A percentile compares a stretch with the other conserved stretches of the same genome.
phyloP scores from a whole-genome alignment of 2,329 filamentous ascomycete species.

The Hypoxylon sp. region DNA sequence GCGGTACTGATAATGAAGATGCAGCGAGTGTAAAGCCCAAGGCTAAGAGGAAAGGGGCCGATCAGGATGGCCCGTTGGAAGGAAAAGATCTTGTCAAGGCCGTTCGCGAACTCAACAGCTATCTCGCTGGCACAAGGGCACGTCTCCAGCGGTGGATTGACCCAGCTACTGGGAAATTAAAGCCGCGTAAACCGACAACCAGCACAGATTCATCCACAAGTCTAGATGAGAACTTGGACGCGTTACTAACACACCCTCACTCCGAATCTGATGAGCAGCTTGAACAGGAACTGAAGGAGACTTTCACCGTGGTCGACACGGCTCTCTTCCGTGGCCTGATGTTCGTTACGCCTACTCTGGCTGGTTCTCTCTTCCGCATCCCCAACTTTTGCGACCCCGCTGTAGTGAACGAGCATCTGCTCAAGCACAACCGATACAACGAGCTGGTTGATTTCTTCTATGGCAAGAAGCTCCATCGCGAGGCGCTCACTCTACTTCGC shows the following conservation, averaged over 20 bases:
- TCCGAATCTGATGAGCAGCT: conserved; percentile 71
- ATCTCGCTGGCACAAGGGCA: conserved; percentile 86
- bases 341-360: conserved; percentile 88
- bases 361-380: conserved; percentile 91
- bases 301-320: conserved; percentile 90
- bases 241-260: conserved; percentile 59
- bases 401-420: conserved; percentile 92
- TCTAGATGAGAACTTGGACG: conserved; percentile 50
- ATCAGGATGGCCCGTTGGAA: conserved; percentile 71
- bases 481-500: conserved; percentile 85
- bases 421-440: conserved; percentile 89
- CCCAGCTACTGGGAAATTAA: conserved; percentile 73
- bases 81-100: conserved; percentile 88
- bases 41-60: conserved; percentile 51
- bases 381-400: conserved; percentile 97
- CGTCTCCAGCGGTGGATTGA: conserved; percentile 74
- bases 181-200: conserved; percentile 62
- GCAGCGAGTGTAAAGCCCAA: conserved; percentile 66
- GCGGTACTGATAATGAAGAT: conserved; percentile 67
- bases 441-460: conserved; percentile 98
- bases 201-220: conserved; percentile 58
- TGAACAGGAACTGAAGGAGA: conserved; percentile 78
- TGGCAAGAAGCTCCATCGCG: conserved; percentile 91
- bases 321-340: conserved; percentile 96
- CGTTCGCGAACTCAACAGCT: conserved; percentile 86